Base-by-base conservation (phyloP, 179 eudicot genomes). In the Spergularia azorica region DNA sequence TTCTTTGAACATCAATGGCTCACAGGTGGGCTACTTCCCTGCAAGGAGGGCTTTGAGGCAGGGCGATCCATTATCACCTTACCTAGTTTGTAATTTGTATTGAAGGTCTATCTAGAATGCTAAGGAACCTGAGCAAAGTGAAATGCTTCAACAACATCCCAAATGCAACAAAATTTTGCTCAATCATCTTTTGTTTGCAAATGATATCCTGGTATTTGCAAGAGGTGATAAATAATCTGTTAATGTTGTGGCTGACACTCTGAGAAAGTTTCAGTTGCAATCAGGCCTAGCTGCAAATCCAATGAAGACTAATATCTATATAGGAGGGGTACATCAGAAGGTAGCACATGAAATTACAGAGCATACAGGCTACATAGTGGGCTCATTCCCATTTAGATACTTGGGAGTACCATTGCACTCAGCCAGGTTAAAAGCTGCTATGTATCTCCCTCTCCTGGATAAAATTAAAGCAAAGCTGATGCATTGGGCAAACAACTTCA, bases 41-140 rank as follows among this genome's bases (percentile, higher is more conserved):
- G 57, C 36, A 5, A n/a, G 1, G 32, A 16, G 10, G 1, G 56
- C n/a, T 0, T 3, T 48, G 5, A 43, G 69, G 1, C 69, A 65
- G 32, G 69, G 69, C 3, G 69, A 65, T 39, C 51, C 69, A 10
- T 4, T 65, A 0, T 67, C 71, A 20, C 71, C 71, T 18, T 67
- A 43, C 36, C 56, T 67, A n/a, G 0, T 67, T 67, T 67, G 57
- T 67, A 2, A 6, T 67, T 2, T 67, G 32, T 17, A 67, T 67
- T 4, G 39, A 36, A 36, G 39, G 39, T 3, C 4, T 36, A 36
- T 36, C 39, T 2, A 36, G 39, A 36, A 6, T n/a, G 14, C 56
- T 48, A 6, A 20, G 56, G 11, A 5, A 52, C 0, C 11, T 52
- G 2, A 48, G 14, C 0, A 5, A 10, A 7, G 3, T 1, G 9